phyloP scores from a whole-genome alignment of 768 basidiomycete species.

The Boletus rubroflammeus region DNA sequence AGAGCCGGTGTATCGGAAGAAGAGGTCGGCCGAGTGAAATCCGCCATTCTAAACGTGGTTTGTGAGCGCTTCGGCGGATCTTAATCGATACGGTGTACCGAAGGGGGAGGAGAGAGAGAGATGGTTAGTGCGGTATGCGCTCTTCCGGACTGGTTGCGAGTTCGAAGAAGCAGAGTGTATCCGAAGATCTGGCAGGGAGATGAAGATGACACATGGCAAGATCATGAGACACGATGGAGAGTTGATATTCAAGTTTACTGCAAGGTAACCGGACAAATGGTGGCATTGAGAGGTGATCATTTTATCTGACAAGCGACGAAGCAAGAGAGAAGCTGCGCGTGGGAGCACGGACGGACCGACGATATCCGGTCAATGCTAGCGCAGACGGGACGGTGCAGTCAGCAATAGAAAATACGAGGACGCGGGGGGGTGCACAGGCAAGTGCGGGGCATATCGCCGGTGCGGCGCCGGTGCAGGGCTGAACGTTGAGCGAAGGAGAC shows the following conservation, averaged over 20 bases:
- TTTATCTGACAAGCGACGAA: not conserved
- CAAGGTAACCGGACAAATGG: no score
- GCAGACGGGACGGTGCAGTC: no score
- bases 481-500: no score
- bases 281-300: not conserved
- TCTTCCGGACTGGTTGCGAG: conserved; percentile 18
- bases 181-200: conserved; percentile 15
- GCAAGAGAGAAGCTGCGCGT: not conserved
- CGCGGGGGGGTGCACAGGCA: no score
- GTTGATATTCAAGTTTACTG: no score
- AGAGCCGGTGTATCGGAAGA: conserved; percentile 13
- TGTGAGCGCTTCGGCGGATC: conserved; percentile 21
- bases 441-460: no score
- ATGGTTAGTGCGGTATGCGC: conserved; percentile 14
- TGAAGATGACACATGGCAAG: conserved; percentile 11
- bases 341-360: no score
- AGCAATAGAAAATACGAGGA: no score
- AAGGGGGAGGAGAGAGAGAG: not conserved
- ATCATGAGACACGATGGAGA: conserved; percentile 14
- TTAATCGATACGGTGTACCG: conserved; percentile 6
- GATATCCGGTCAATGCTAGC: no score
- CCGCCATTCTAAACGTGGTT: conserved; percentile 18
- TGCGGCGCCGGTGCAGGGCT: no score
- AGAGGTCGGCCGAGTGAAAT: conserved; percentile 11
- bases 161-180: conserved; percentile 9